phyloP scores from a whole-genome alignment of 176 grass and related monocot genomes.

The Avena insularis region DNA sequence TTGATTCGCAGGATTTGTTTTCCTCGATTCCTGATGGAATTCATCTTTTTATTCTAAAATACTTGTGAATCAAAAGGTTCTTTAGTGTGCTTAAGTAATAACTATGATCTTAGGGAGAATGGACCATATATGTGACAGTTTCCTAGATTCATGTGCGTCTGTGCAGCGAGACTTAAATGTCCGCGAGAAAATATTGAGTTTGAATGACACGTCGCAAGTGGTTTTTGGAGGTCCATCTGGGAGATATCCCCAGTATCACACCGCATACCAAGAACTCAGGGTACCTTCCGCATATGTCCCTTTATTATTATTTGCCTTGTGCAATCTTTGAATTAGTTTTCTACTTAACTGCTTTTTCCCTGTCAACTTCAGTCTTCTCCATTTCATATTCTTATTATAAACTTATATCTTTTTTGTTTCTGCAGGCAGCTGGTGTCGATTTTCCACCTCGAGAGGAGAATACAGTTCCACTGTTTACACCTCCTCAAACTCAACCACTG shows the following conservation, averaged over 20 bases:
- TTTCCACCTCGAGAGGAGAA: conserved; percentile 90
- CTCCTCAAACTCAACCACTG: conserved; percentile 82
- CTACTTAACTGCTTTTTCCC: neutral
- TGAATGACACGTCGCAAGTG: conserved; percentile 97
- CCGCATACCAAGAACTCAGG: conserved; percentile 95
- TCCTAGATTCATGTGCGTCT: conserved; percentile 32
- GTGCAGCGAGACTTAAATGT: conserved; percentile 82
- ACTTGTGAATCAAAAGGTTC: neutral
- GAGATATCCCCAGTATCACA: conserved; percentile 85
- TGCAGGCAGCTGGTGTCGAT: conserved; percentile 87
- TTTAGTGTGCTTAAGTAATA: too few species aligned
- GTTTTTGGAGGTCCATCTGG: conserved; percentile 94
- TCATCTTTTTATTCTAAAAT: neutral
- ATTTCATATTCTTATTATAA: neutral
- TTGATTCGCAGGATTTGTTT: neutral
- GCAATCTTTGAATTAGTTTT: conserved; percentile 9
- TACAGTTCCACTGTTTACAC: conserved; percentile 77
- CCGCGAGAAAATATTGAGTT: conserved; percentile 91
- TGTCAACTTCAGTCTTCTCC: neutral
- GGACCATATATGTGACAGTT: neutral
- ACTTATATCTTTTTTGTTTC: conserved; percentile 32
- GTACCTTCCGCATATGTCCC: conserved; percentile 49
- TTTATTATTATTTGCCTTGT: conserved; percentile 27
- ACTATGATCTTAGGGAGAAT: too few species aligned
- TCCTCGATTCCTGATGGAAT: neutral